Percentiles rank a stretch among this genome's conserved stretches.
Conservation (phyloP, 139 green algal species). For the Yamagishiella unicocca region DNA sequence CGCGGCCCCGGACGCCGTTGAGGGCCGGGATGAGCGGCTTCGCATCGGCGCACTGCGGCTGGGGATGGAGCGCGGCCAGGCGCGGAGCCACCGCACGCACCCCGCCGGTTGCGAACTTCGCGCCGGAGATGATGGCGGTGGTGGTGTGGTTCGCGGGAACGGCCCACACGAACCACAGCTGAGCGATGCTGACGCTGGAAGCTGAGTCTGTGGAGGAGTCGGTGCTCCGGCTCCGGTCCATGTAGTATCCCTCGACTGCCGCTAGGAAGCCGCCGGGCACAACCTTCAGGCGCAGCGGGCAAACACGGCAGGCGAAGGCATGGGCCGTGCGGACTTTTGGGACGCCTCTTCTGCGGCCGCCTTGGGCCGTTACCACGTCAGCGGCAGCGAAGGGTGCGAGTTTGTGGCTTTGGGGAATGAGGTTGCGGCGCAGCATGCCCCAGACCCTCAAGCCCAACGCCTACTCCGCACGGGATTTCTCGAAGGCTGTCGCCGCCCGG, state of each 20-base stretch:
- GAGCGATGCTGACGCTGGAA: background rate
- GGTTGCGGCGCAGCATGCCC: too few relatives aligned
- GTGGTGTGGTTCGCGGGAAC: background rate
- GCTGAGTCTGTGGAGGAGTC: background rate
- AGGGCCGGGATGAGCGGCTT: background rate
- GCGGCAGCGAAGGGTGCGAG: too few relatives aligned
- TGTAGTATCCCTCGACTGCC: background rate
- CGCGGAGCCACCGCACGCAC: conserved; percentile 6
- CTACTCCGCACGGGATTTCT: too few relatives aligned
- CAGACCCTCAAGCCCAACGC: too few relatives aligned
- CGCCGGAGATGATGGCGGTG: background rate
- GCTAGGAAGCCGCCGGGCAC: conserved; percentile 25
- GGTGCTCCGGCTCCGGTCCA: background rate
- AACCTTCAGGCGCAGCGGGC: background rate
- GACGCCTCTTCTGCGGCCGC: too few relatives aligned
- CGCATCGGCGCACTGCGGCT: background rate
- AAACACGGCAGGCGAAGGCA: too few relatives aligned
- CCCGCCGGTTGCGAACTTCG: background rate
- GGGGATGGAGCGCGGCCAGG: background rate
- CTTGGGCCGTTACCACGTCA: too few relatives aligned
- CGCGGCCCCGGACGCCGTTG: background rate
- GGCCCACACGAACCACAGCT: conserved; percentile 36
- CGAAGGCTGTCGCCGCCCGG: too few relatives aligned
- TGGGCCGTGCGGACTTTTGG: too few relatives aligned
- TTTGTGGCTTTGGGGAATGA: too few relatives aligned